Evolutionary conservation across 1,284 basidiomycete genomes (phyloP).

Genomic region (Hypsizygus ulmarius): DNA sequence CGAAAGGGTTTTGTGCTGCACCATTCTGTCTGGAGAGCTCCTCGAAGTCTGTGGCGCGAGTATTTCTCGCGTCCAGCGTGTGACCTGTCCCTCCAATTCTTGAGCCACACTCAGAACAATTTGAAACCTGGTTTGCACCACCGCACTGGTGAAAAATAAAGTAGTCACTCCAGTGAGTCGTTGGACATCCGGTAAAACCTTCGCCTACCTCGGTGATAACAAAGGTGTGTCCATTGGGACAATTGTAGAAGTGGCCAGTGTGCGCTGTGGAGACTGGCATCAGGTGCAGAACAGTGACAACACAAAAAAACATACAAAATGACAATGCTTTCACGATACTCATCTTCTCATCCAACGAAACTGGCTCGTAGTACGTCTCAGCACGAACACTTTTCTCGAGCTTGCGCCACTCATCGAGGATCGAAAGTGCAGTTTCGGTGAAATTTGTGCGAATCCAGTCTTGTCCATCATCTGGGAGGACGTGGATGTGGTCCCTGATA

Average conservation of each 20-base stretch:
- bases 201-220: conserved; percentile 33
- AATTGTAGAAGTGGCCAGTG: conserved; percentile 51
- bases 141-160: conserved; percentile 41
- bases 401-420: conserved; percentile 31
- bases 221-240: conserved; percentile 54
- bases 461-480: conserved; percentile 19
- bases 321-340: conserved; percentile 44
- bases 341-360: conserved; percentile 48
- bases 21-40: conserved; percentile 28
- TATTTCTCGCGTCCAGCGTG: conserved; percentile 41
- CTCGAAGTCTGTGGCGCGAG: conserved; percentile 43
- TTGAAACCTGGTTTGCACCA: conserved; percentile 43
- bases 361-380: conserved; percentile 34
- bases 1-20: conserved; percentile 22
- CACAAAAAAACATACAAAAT: conserved; percentile 33
- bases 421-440: conserved; percentile 17
- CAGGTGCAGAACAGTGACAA: neutral
- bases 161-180: neutral
- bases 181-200: neutral
- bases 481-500: conserved; percentile 16
- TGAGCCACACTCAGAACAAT: conserved; percentile 54
- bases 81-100: conserved; percentile 49
- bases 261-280: conserved; percentile 30
- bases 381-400: conserved; percentile 27
- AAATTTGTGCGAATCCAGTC: conserved; percentile 34